Evolutionary conservation across 2,329 filamentous ascomycete genomes (phyloP).

Genomic region (Fusarium solani-melongenae): DNA sequence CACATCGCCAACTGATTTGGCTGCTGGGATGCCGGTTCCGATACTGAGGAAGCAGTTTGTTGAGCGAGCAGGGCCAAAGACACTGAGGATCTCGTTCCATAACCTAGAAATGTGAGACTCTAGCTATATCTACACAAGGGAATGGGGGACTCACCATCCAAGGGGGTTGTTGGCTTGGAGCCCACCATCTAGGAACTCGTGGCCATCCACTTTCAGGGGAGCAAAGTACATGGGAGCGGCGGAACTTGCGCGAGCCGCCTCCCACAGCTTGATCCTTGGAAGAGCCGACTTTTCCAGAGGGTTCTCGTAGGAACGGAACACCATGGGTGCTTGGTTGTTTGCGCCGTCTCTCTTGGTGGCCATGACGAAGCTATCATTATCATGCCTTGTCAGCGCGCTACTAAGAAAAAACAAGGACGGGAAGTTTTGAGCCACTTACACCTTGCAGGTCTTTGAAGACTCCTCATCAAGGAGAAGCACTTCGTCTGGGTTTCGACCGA

Average conservation of each 20-base stretch:
- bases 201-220: not conserved
- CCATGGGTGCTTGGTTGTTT: slow-evolving; percentile 4
- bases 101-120: slow-evolving; percentile 3
- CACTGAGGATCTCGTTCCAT: slow-evolving; percentile 17
- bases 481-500: not conserved
- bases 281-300: slow-evolving; percentile 2
- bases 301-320: slow-evolving; percentile 19
- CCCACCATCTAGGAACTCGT: slow-evolving; percentile 16
- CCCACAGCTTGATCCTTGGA: slow-evolving; percentile 14
- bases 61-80: slow-evolving; percentile 13
- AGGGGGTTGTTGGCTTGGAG: not conserved
- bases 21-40: slow-evolving; percentile 10
- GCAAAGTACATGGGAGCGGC: slow-evolving; percentile 12
- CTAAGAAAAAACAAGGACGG: not conserved
- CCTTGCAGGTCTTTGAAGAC: not conserved
- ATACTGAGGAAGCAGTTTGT: slow-evolving; percentile 28
- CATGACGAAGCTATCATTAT: slow-evolving; percentile 9
- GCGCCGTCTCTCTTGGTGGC: not conserved
- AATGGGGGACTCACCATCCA: not conserved
- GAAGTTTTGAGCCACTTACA: not conserved
- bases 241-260: slow-evolving; percentile 14
- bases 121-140: too few species aligned
- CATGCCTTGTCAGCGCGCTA: not conserved
- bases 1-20: not conserved
- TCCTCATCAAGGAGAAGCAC: not conserved